phyloP scores from a whole-genome alignment of 331 rosid species.

The Erythrophleum ivorense region DNA sequence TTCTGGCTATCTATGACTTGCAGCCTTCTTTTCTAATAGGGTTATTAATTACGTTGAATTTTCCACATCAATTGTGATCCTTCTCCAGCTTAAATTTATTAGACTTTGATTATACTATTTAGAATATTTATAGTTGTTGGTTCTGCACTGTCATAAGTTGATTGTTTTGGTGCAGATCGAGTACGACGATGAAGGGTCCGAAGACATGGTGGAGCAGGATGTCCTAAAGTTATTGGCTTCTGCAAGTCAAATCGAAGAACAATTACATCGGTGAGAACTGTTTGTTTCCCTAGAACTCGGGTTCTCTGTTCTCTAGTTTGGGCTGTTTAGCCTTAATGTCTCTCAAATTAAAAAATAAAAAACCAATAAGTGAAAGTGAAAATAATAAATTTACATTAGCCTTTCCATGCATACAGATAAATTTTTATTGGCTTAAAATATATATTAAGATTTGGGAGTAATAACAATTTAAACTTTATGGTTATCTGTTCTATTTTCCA shows the following conservation, averaged over 20 bases:
- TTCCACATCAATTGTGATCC: neutral
- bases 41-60: no score
- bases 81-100: neutral
- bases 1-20: neutral
- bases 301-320: neutral
- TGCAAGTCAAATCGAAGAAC: neutral
- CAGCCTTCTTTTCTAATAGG: no score
- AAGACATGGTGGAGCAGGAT: neutral
- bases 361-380: neutral
- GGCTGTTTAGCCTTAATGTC: neutral
- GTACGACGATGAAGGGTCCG: neutral
- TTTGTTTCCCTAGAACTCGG: neutral
- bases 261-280: neutral
- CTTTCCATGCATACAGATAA: no score
- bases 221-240: neutral
- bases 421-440: no score
- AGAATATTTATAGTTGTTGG: neutral
- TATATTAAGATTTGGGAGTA: no score
- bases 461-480: no score
- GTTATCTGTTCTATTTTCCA: no score
- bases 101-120: neutral
- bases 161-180: neutral
- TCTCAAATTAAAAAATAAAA: neutral
- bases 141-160: neutral
- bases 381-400: no score